These are phyloP conservation scores for Nephromyces sp. DNA, from an alignment of 169 alveolate genomes.

Conservation along the genomic window DNA sequence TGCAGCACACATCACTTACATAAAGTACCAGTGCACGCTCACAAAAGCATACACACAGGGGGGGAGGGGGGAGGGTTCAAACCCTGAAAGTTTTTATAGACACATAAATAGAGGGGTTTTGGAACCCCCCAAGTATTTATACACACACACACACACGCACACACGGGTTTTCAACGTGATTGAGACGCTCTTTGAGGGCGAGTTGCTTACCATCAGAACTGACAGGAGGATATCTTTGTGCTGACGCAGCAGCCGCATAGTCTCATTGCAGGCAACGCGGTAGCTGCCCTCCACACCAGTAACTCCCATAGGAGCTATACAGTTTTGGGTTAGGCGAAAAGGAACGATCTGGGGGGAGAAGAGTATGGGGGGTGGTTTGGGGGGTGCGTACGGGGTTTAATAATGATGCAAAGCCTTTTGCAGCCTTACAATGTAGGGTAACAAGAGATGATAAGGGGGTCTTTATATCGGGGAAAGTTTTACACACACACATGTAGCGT, in stretches of 20 bases:
- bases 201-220: constrained; percentile 6
- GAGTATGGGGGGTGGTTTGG: too few relatives aligned
- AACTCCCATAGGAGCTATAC: constrained; percentile 85
- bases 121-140: too few relatives aligned
- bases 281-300: constrained; percentile 27
- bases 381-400: too few relatives aligned
- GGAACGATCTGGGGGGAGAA: constrained; percentile 73
- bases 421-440: too few relatives aligned
- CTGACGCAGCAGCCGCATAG: constrained; percentile 39
- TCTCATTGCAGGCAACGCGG: constrained; percentile 23
- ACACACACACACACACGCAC: neutral
- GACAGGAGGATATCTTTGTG: constrained; percentile 33
- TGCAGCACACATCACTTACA: too few relatives aligned
- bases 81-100: too few relatives aligned
- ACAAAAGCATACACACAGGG: neutral
- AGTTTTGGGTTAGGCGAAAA: constrained; percentile 90
- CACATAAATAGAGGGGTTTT: neutral
- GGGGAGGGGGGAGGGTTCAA: too few relatives aligned
- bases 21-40: too few relatives aligned
- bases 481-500: too few relatives aligned
- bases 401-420: neutral
- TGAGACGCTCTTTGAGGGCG: neutral
- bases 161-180: neutral
- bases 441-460: too few relatives aligned
- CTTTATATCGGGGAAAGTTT: too few relatives aligned